Evolutionary conservation across 2,329 filamentous ascomycete species (phyloP).

Genomic region (Fusarium temperatum): DNA sequence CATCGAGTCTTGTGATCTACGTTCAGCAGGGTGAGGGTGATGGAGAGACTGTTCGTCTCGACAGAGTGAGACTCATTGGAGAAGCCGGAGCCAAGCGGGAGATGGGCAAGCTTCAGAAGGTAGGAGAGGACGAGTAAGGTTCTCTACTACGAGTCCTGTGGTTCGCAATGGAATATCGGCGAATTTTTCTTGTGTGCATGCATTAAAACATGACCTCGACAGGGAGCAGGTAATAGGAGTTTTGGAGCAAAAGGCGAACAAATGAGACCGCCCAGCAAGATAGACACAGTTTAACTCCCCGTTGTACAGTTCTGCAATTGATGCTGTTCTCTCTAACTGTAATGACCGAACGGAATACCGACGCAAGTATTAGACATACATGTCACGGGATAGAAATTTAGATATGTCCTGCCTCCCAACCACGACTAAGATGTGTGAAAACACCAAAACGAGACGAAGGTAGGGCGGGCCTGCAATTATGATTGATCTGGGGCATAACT

Average conservation of each 20-base stretch:
- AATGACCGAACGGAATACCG: not conserved
- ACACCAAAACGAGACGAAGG: constrained; percentile 55
- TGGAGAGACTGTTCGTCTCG: constrained; percentile 85
- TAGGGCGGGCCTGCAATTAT: constrained; percentile 78
- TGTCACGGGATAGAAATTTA: constrained; percentile 10
- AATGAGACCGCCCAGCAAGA: constrained; percentile 13
- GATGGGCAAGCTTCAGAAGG: constrained; percentile 95
- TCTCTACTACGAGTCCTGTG: not conserved
- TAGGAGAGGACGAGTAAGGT: constrained; percentile 76
- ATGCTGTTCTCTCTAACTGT: not conserved
- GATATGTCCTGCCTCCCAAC: constrained; percentile 56
- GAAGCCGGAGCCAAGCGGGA: constrained; percentile 92
- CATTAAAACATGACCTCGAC: constrained; percentile 19
- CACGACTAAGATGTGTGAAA: constrained; percentile 45
- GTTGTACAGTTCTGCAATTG: not conserved
- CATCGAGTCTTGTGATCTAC: constrained; percentile 86
- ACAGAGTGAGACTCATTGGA: constrained; percentile 82
- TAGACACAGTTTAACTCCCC: constrained; percentile 20
- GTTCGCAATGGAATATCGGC: not conserved
- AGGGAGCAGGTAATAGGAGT: constrained; percentile 30
- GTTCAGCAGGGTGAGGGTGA: constrained; percentile 86
- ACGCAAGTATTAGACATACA: not conserved
- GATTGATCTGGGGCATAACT: constrained; percentile 79
- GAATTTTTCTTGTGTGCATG: not conserved
- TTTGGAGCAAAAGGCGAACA: constrained; percentile 23